Base-by-base conservation (phyloP, 208 protist genomes). In the Ichthyophonus hoferi region DNA sequence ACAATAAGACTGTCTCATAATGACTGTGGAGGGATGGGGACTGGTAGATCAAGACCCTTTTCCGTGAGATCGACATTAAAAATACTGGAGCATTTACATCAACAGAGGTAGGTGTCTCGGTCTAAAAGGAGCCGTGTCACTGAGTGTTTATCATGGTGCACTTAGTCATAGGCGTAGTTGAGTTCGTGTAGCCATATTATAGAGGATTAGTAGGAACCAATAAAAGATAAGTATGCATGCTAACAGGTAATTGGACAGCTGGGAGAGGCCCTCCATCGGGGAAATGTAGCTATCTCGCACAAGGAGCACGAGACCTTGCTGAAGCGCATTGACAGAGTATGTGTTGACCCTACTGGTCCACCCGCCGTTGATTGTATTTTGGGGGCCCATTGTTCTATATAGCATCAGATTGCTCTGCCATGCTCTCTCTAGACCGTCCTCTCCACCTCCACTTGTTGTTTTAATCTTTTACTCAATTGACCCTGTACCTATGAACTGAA, bases 241-340 rank as follows among this genome's bases (percentile, higher is more conserved):
- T 31, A 67, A 31, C 43, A 31, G 12, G 43, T 67, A 24, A 67
- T 24, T 31, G 33, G 0, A 58, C 39, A 85, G 81, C 40, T 85
- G 38, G 17, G 81, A 12, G 81, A 40, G 24, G 81, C 81, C 17
- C 81, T 85, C 31, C 38, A n/a, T 14, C 38, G 81, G 39, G 81
- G 33, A 14, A 38, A 38, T 58, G 81, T 85, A 2, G 14, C 14
- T 41, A 58, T 85, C 7, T 40, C 39, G 0, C 14, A 17, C 35
- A 41, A 14, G 0, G 81, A 85, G 24, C 81, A 42, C 39, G 7
- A 58, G 38, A 38, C n/a, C 35, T 85, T 85, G 14, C 33, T 58
- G 7, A 58, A 58, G 81, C 24, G 39, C 12, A 85, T 85, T 33
- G 81, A 85, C 40, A 85, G 39, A 38, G 81, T 85, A 33, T 58